Conservation (phyloP, 2,329 filamentous ascomycete species). For the Pseudomassariella vexata region DNA sequence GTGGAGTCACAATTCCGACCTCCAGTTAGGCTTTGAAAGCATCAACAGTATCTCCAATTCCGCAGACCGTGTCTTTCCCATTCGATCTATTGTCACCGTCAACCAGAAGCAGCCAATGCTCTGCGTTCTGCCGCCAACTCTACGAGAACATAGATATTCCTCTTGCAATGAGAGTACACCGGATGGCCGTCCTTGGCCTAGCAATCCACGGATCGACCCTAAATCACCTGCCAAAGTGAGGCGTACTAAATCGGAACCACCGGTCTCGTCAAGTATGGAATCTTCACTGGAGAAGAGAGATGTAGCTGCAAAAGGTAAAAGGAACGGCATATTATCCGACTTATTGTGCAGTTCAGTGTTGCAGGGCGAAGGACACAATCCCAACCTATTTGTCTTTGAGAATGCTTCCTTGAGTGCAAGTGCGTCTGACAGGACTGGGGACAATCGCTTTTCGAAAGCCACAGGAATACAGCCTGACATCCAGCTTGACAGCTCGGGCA, state of each 20-base stretch:
- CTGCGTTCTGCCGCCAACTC: conserved; percentile 24
- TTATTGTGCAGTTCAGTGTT: conserved; percentile 10
- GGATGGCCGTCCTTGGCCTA: conserved; percentile 26
- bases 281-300: too few species aligned
- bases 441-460: conserved; percentile 5
- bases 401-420: conserved; percentile 13
- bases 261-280: too few species aligned
- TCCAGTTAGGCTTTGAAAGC: conserved; percentile 25
- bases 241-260: conserved; percentile 11
- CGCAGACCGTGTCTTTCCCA: conserved; percentile 68
- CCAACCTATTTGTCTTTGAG: conserved; percentile 16
- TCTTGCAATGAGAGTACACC: conserved; percentile 19
- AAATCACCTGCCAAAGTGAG: conserved; percentile 9
- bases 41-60: conserved; percentile 24
- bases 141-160: conserved; percentile 31
- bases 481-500: conserved; percentile 9
- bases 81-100: conserved; percentile 69
- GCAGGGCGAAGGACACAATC: conserved; percentile 3
- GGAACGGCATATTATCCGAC: conserved; percentile 10
- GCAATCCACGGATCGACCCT: conserved; percentile 21
- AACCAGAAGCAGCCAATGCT: conserved; percentile 39
- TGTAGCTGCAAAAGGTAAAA: conserved; percentile 2
- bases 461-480: conserved; percentile 5
- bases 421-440: conserved; percentile 14
- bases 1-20: conserved; percentile 36